These are phyloP conservation scores for Tolypocladium endophyticum DNA, from an alignment of 2,329 filamentous ascomycete species.

Conservation along the genomic window DNA sequence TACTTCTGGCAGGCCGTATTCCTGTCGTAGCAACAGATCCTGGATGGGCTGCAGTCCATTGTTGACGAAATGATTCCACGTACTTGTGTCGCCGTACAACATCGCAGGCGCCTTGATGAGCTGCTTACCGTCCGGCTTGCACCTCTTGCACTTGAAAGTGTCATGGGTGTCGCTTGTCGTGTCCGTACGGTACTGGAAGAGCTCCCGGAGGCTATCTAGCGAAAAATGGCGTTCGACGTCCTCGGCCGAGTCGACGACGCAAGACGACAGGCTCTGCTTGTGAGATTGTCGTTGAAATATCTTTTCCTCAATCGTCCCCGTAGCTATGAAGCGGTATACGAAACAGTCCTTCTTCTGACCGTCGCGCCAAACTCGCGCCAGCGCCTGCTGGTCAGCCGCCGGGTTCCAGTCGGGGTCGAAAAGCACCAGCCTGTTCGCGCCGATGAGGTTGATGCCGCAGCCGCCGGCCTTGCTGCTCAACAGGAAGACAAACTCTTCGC, in stretches of 20 bases:
- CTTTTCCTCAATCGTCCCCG: slow-evolving; percentile 96
- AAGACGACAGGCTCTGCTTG: slow-evolving; percentile 93
- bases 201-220: slow-evolving; percentile 76
- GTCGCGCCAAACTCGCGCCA: slow-evolving; percentile 96
- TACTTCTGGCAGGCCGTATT: slow-evolving; percentile 66
- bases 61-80: slow-evolving; percentile 98
- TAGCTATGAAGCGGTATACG: slow-evolving; percentile 98
- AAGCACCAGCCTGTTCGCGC: slow-evolving; percentile 85
- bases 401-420: slow-evolving; percentile 99
- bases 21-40: slow-evolving; percentile 81
- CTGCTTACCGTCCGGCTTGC: slow-evolving; percentile 78
- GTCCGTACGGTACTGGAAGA: slow-evolving; percentile 82
- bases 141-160: slow-evolving; percentile 97
- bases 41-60: slow-evolving; percentile 72
- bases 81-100: slow-evolving; percentile 94
- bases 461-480: slow-evolving; percentile 94
- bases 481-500: slow-evolving; percentile 87
- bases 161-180: slow-evolving; percentile 94
- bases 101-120: slow-evolving; percentile 85
- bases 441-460: slow-evolving; percentile 91
- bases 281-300: slow-evolving; percentile 98
- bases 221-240: slow-evolving; percentile 97
- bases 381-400: slow-evolving; percentile 90
- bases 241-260: slow-evolving; percentile 91
- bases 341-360: slow-evolving; percentile 99